A percentile compares a stretch with the other conserved stretches of the same genome.
These are phyloP conservation scores for Thelonectria rubi DNA, from an alignment of 2,329 filamentous ascomycete species.

Conservation along the genomic window DNA sequence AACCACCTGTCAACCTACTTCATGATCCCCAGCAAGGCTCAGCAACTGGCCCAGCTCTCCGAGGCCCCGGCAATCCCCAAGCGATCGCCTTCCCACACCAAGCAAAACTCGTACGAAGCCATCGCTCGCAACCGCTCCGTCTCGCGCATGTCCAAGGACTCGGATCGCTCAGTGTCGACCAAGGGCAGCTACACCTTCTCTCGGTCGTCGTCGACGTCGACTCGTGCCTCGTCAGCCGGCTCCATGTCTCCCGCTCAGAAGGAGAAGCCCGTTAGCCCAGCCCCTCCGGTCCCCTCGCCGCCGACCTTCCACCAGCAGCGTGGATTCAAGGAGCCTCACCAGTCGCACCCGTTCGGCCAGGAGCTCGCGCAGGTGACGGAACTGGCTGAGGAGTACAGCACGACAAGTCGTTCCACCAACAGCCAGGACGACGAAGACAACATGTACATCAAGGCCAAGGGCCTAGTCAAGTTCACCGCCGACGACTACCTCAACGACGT, in stretches of 20 bases:
- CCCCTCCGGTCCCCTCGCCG: slow-evolving; percentile 44
- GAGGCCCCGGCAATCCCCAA: slow-evolving; percentile 70
- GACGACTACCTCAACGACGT: slow-evolving; percentile 89
- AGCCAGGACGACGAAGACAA: slow-evolving; percentile 73
- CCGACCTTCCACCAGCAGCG: slow-evolving; percentile 52
- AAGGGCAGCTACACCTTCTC: slow-evolving; percentile 67
- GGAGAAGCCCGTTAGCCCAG: slow-evolving; percentile 39
- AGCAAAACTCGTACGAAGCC: slow-evolving; percentile 79
- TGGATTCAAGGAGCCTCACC: slow-evolving; percentile 61
- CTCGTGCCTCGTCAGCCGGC: slow-evolving; percentile 59
- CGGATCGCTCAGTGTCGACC: slow-evolving; percentile 61
- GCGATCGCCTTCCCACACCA: slow-evolving; percentile 87
- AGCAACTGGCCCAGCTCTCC: slow-evolving; percentile 48
- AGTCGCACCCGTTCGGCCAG: slow-evolving; percentile 80
- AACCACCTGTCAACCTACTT: slow-evolving; percentile 77
- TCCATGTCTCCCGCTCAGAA: slow-evolving; percentile 45
- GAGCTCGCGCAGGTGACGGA: slow-evolving; percentile 94
- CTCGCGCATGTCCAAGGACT: slow-evolving; percentile 66
- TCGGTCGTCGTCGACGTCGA: slow-evolving; percentile 65
- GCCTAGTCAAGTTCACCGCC: slow-evolving; percentile 77
- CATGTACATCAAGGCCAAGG: slow-evolving; percentile 72
- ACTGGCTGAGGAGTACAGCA: slow-evolving; percentile 86
- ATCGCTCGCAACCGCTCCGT: slow-evolving; percentile 73
- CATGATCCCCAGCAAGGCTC: slow-evolving; percentile 59
- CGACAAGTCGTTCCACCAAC: slow-evolving; percentile 58